These are phyloP conservation scores for Durotheca rogersii DNA, from an alignment of 495 filamentous ascomycete species.

Conservation along the genomic window DNA sequence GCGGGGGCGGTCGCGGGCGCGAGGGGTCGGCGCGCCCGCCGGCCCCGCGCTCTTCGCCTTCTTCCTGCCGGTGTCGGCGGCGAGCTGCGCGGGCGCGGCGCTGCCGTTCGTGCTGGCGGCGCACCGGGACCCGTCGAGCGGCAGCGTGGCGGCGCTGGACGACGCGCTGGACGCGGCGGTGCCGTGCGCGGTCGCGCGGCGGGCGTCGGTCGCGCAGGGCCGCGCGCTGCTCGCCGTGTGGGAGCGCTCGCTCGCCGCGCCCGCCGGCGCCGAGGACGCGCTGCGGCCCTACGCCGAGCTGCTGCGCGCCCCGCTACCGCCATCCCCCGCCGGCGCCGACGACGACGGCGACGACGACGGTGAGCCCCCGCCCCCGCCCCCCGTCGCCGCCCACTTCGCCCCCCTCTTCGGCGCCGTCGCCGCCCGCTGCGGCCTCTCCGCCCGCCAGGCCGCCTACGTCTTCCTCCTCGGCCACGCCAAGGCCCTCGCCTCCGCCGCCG, in stretches of 20 bases:
- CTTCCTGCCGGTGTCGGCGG: constrained; percentile 78
- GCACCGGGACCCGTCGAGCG: constrained; percentile 57
- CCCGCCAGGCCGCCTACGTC: constrained; percentile 72
- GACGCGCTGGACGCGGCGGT: constrained; percentile 84
- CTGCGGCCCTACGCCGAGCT: constrained; percentile 41
- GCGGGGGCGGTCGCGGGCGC: constrained; percentile 38
- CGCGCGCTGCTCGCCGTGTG: constrained; percentile 84
- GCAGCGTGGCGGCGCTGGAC: constrained; percentile 61
- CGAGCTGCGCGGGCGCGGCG: constrained; percentile 73
- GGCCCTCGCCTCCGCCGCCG: constrained; percentile 83
- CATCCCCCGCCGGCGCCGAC: background rate
- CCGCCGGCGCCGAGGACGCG: constrained; percentile 13
- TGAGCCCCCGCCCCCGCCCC: constrained; percentile 37
- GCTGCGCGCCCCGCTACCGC: constrained; percentile 34
- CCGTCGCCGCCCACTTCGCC: constrained; percentile 66
- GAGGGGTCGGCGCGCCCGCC: constrained; percentile 33
- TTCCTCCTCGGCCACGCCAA: constrained; percentile 88
- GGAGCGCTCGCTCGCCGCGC: constrained; percentile 66
- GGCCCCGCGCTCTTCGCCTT: constrained; percentile 55
- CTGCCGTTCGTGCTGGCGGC: constrained; percentile 84
- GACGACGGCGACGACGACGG: background rate
- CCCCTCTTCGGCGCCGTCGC: constrained; percentile 79
- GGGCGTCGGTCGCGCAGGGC: constrained; percentile 83
- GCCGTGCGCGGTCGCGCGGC: constrained; percentile 80
- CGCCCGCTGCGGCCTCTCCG: constrained; percentile 58